phyloP scores from a whole-genome alignment of 1,139 yeast genomes.

The Arxiozyma slooffiae region DNA sequence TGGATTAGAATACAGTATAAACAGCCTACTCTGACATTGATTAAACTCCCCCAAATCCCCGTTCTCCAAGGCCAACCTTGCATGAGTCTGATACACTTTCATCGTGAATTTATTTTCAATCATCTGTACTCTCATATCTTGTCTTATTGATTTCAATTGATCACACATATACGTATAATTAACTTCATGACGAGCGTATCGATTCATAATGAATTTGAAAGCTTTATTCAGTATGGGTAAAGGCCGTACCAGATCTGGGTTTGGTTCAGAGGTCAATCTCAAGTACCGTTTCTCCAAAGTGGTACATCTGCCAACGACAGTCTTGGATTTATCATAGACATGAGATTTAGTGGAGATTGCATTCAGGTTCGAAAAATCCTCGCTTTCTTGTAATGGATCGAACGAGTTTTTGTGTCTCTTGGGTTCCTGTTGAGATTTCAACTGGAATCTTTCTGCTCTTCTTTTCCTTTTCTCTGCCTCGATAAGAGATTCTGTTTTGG shows the following conservation, averaged over 20 bases:
- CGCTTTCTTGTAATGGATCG: slow-evolving; percentile 18
- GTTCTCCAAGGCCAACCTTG: slow-evolving; percentile 73
- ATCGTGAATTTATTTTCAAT: slow-evolving; percentile 72
- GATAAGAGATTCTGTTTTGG: background rate
- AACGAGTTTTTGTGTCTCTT: slow-evolving; percentile 6
- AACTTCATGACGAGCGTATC: slow-evolving; percentile 43
- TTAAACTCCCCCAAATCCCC: slow-evolving; percentile 88
- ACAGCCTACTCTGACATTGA: slow-evolving; percentile 83
- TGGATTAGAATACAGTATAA: slow-evolving; percentile 44
- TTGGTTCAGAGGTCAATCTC: slow-evolving; percentile 84
- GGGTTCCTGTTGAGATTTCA: background rate
- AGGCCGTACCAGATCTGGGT: slow-evolving; percentile 77
- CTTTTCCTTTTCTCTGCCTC: slow-evolving; percentile 21
- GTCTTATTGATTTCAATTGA: slow-evolving; percentile 85
- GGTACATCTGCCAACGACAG: slow-evolving; percentile 56
- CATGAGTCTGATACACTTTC: slow-evolving; percentile 75
- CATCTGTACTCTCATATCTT: slow-evolving; percentile 88
- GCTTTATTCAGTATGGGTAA: slow-evolving; percentile 50
- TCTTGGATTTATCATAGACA: slow-evolving; percentile 28
- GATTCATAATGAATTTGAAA: slow-evolving; percentile 43
- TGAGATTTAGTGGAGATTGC: slow-evolving; percentile 28
- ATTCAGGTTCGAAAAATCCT: slow-evolving; percentile 26
- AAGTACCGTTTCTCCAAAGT: slow-evolving; percentile 67
- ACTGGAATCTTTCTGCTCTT: slow-evolving; percentile 25
- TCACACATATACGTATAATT: slow-evolving; percentile 72